Percentiles rank a stretch among this genome's conserved stretches.
Evolutionary conservation across 208 protist species (phyloP).

Genomic region (Phytomonas sp.): DNA sequence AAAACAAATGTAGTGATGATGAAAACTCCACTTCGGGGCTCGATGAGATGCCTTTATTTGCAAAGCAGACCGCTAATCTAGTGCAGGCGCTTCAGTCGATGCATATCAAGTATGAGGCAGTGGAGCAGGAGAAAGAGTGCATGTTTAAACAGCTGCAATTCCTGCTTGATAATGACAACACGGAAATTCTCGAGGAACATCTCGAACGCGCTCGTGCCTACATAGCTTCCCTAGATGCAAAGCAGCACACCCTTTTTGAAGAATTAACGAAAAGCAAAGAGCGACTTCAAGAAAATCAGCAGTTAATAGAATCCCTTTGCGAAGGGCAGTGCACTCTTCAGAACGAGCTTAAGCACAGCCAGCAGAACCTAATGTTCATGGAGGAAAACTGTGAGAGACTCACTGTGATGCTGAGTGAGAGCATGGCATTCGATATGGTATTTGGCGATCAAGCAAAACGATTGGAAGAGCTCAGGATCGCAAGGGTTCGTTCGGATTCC

Average conservation of each 20-base stretch:
- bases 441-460: not conserved
- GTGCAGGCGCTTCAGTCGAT: constrained; percentile 19
- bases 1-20: not conserved
- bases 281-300: not conserved
- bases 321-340: not conserved
- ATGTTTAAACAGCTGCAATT: constrained; percentile 25
- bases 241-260: not conserved
- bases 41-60: not conserved
- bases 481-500: not conserved
- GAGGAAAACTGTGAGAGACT: not conserved
- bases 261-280: not conserved
- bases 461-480: not conserved
- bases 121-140: constrained; percentile 17
- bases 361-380: not conserved
- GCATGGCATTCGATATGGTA: not conserved
- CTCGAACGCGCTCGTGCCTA: not conserved
- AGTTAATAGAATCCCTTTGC: not conserved
- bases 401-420: not conserved
- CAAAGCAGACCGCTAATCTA: not conserved
- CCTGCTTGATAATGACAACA: constrained; percentile 20
- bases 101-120: constrained; percentile 14
- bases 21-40: not conserved
- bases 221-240: not conserved
- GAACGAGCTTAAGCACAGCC: not conserved
- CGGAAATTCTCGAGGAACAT: not conserved